Conservation (phyloP, 2,329 filamentous ascomycete species). For the Clonostachys chloroleuca region DNA sequence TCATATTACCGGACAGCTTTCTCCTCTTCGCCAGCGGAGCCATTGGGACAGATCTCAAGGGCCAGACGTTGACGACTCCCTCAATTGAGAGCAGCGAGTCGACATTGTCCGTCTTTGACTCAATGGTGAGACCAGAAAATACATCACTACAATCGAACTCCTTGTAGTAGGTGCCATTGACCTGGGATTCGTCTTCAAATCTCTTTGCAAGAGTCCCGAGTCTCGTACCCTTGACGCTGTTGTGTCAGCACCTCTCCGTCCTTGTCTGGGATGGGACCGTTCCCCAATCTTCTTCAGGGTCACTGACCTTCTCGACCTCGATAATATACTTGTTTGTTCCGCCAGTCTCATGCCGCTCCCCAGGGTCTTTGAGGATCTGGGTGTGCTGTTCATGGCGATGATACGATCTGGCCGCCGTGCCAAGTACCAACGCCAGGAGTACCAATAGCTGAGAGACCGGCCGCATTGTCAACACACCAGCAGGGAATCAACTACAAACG, state of each 20-base stretch:
- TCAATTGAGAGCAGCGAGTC: slow-evolving; percentile 22
- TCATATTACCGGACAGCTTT: neutral
- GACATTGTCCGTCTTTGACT: slow-evolving; percentile 20
- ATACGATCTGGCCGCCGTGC: neutral
- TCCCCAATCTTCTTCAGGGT: neutral
- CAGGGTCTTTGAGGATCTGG: neutral
- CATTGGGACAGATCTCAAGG: slow-evolving; percentile 15
- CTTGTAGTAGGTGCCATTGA: slow-evolving; percentile 12
- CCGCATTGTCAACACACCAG: neutral
- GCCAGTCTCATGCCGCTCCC: neutral
- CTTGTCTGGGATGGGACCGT: neutral
- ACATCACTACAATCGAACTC: slow-evolving; percentile 25
- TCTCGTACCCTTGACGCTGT: slow-evolving; percentile 2
- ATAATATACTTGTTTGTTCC: slow-evolving; percentile 15
- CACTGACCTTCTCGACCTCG: slow-evolving; percentile 9
- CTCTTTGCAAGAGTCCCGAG: slow-evolving; percentile 11
- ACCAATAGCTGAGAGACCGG: neutral
- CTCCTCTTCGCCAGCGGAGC: slow-evolving; percentile 1
- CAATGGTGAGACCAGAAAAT: slow-evolving; percentile 26
- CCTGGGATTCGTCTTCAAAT: slow-evolving; percentile 8
- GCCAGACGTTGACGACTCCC: slow-evolving; percentile 30
- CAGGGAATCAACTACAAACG: too few species aligned
- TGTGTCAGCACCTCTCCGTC: neutral
- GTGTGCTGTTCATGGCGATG: neutral
- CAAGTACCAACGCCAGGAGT: neutral